phyloP scores from a whole-genome alignment of 768 basidiomycete species.

The Lactarius sp. region DNA sequence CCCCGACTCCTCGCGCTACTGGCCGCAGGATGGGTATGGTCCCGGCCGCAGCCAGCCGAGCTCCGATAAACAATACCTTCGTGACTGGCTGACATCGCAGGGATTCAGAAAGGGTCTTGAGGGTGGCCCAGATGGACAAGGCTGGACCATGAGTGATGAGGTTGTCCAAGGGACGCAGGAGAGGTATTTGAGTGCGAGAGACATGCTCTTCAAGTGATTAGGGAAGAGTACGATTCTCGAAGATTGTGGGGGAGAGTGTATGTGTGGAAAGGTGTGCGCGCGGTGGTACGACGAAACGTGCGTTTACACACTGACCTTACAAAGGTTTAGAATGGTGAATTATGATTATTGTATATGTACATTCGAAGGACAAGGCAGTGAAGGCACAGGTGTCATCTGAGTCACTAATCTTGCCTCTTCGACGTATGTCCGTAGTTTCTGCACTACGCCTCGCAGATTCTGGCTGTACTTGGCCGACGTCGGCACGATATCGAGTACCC shows the following conservation, averaged over 20 bases:
- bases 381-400: not conserved
- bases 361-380: no score
- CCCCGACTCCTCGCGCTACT: slow-evolving; percentile 65
- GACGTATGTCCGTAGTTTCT: slow-evolving; percentile 64
- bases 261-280: not conserved
- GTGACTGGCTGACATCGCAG: slow-evolving; percentile 42
- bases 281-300: no score
- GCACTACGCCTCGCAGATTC: slow-evolving; percentile 69
- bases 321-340: not conserved
- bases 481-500: slow-evolving; percentile 64
- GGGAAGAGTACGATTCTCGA: not conserved
- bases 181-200: slow-evolving; percentile 75
- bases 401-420: slow-evolving; percentile 37
- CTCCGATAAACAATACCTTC: slow-evolving; percentile 94
- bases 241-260: not conserved
- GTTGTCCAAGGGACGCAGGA: slow-evolving; percentile 72
- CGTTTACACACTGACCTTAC: no score
- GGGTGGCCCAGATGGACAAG: slow-evolving; percentile 48
- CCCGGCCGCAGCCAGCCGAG: slow-evolving; percentile 79
- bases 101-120: no score
- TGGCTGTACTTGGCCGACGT: slow-evolving; percentile 82
- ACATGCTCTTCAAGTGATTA: slow-evolving; percentile 38
- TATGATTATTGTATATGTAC: not conserved
- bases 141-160: slow-evolving; percentile 71
- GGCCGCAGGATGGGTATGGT: slow-evolving; percentile 72